Evolutionary conservation across 139 green algal species (phyloP), one percentile per base, ranked within the genome.

Genomic region (Spirogloea muscicola): DNA sequence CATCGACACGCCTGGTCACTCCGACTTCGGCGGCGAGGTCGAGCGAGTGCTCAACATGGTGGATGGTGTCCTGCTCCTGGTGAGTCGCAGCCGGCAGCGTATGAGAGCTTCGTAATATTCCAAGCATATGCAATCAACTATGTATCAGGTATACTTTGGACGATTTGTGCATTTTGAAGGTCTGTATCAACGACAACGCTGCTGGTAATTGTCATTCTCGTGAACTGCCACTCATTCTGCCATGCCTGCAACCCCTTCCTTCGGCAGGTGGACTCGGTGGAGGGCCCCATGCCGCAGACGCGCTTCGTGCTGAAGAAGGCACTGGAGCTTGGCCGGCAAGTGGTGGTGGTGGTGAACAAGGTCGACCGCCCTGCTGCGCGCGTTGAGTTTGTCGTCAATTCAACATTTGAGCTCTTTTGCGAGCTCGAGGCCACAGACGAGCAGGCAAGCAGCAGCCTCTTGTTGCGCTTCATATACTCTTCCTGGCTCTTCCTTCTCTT

Each of bases 11-110:
- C 94, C 94, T 0, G 94, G 94, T 57, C 94, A 99, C 91, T 92
- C 94, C 25, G 94, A 99, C 85, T 99, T 99, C 84, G 94, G 94
- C 46, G 94, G 94, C 0, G 94, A 99, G 84, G 94, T 99, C 25
- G 94, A 98, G 89, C 91, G 94, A 38, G 92, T 98, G 48, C 89
- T 99, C 58, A 97, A 98, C 87, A 99, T 99, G 94, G 95, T 91
- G 51, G 94, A 99, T 68, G 94, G 92, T 58, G 95, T 99, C 77
- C 84, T 99, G 69, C 90, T 99, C 65, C 87, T 99, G 64, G 68
- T 80, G 39, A 79, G 64, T 62, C 58, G 4, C n/a, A n/a, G n/a
- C n/a, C n/a, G n/a, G n/a, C n/a, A n/a, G n/a, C n/a, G n/a, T n/a
- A n/a, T n/a, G n/a, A n/a, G n/a, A n/a, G n/a, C n/a, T n/a, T n/a